phyloP scores from a whole-genome alignment of 164 flowering plant genomes.

The Buxus sempervirens region DNA sequence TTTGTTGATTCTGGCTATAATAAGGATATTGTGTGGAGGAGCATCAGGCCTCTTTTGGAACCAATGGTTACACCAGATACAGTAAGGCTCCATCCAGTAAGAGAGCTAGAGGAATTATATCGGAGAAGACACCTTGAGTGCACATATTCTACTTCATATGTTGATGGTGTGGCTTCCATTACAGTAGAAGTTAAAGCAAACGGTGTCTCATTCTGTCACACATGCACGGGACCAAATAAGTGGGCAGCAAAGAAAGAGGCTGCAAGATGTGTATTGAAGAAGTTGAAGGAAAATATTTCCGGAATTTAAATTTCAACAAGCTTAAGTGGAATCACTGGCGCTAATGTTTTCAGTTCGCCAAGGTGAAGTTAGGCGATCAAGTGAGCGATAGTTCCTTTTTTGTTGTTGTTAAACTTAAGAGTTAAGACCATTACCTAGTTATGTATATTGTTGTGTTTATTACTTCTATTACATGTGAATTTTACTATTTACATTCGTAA shows the following conservation, averaged over 20 bases:
- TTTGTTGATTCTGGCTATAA: slow-evolving; percentile 66
- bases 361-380: no score
- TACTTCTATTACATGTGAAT: no score
- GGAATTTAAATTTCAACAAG: slow-evolving; percentile 6
- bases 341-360: no score
- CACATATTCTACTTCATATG: slow-evolving; percentile 2
- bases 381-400: no score
- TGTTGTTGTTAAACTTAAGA: no score
- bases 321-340: no score
- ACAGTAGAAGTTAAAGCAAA: slow-evolving; percentile 48
- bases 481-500: no score
- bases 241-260: slow-evolving; percentile 44
- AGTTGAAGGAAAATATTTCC: slow-evolving; percentile 29
- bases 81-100: slow-evolving; percentile 48
- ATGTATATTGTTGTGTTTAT: no score
- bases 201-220: slow-evolving; percentile 28
- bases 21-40: slow-evolving; percentile 49
- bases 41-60: slow-evolving; percentile 65
- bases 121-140: slow-evolving; percentile 24
- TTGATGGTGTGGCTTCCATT: slow-evolving; percentile 23
- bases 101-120: slow-evolving; percentile 51
- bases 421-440: no score
- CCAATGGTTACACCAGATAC: slow-evolving; percentile 68
- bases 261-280: slow-evolving; percentile 40
- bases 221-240: slow-evolving; percentile 34